Base-by-base conservation (phyloP, 2,329 filamentous ascomycete species). In the Calonectria montana region DNA sequence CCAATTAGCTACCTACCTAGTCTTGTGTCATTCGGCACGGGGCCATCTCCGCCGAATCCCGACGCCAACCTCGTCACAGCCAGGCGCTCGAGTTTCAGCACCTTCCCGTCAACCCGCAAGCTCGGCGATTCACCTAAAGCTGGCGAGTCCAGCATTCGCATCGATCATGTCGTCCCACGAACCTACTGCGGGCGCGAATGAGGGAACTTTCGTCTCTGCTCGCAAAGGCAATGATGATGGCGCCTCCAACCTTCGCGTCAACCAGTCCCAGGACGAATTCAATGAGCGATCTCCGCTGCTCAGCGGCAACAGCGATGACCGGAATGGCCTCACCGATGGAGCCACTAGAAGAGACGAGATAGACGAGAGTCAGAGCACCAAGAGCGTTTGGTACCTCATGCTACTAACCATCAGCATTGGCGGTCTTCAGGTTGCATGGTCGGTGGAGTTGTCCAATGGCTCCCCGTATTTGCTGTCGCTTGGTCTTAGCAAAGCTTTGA, bases 401-500 rank as follows among this genome's bases (percentile, higher is more conserved):
- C 86, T 98, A 73, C 86, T 98, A 83, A 98, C 96, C 8, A 87
- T 98, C 73, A 92, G 94, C 80, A 94, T 98, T 76, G 94, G 94
- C 72, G 96, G 94, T 27, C 87, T 98, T 73, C 96, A 98, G 84
- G 94, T 98, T 77, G 95, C 96, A 31, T 98, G 96, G 96, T 96
- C 96, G 1, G 95, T 98, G 48, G 96, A 98, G 83, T 88, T 98
- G 48, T 97, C 95, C 66, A 96, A 97, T 86, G 96, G 96, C 77
- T 98, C 96, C 65, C 94, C 94, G 7, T 97, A 94, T 80, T 86
- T 97, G 47, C 86, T 96, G 47, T 95, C 94, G 1, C 89, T 97
- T 35, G 94, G 94, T 13, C 88, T 97, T 83, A 95, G 92, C 88
- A 96, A 96, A 85, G 93, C 94, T 43, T 84, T 96, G 50, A 93